These are phyloP conservation scores for Entophlyctis luteolus DNA, from an alignment of 192 early-diverging fungal genomes.

Conservation along the genomic window DNA sequence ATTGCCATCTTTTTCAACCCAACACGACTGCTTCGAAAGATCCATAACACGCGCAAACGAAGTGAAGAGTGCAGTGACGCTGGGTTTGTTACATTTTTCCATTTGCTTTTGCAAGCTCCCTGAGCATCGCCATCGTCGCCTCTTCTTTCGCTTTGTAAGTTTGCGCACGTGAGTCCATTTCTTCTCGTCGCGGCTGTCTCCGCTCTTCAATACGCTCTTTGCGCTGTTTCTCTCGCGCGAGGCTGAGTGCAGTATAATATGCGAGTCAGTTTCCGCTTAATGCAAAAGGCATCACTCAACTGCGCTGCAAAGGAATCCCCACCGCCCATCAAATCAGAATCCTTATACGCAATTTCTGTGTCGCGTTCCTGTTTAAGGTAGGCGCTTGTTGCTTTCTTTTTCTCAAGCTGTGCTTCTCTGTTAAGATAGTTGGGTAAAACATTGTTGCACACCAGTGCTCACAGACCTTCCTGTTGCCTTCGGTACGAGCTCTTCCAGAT, in stretches of 20 bases:
- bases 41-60: too few relatives aligned
- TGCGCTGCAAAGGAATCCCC: constrained; percentile 33
- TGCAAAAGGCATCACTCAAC: constrained; percentile 6
- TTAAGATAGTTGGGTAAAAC: constrained; percentile 5
- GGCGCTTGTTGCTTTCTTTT: constrained; percentile 55
- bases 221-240: constrained; percentile 37
- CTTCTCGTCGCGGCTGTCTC: constrained; percentile 24
- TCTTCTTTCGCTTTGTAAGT: constrained; percentile 66
- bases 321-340: constrained; percentile 58
- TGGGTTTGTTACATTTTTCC: neutral
- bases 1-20: too few relatives aligned
- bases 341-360: constrained; percentile 59
- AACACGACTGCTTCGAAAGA: too few relatives aligned
- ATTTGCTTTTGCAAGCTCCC: constrained; percentile 55
- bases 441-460: neutral
- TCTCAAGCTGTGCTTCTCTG: constrained; percentile 62
- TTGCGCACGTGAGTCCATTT: constrained; percentile 40
- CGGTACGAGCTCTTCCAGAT: constrained; percentile 65
- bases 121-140: constrained; percentile 66
- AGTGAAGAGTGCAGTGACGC: too few relatives aligned
- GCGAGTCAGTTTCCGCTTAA: neutral
- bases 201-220: constrained; percentile 43
- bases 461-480: constrained; percentile 49
- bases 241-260: constrained; percentile 21
- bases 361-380: constrained; percentile 59